These are phyloP conservation scores for Nicotiana benthamiana DNA, from an alignment of 257 asterid species.

Conservation along the genomic window DNA sequence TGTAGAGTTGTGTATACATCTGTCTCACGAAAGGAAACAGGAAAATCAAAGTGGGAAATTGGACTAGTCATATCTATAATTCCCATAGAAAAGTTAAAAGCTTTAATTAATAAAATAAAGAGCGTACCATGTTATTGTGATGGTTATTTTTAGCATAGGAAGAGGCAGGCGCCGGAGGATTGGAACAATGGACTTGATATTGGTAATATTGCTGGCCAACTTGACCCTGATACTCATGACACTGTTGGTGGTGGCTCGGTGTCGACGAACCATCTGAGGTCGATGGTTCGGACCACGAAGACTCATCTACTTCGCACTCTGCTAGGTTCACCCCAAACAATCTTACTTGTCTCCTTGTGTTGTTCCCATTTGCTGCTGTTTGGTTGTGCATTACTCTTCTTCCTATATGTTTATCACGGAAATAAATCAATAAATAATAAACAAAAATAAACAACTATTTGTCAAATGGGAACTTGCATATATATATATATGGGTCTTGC, in stretches of 20 bases:
- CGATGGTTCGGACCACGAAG: slow-evolving; percentile 26
- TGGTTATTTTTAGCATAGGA: slow-evolving; percentile 10
- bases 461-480: background rate
- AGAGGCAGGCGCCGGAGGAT: background rate
- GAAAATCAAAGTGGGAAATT: slow-evolving; percentile 59
- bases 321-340: slow-evolving; percentile 75
- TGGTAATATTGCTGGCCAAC: slow-evolving; percentile 17
- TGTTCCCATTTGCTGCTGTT: slow-evolving; percentile 32
- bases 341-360: slow-evolving; percentile 54
- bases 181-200: slow-evolving; percentile 21
- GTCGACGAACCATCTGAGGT: slow-evolving; percentile 45
- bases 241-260: slow-evolving; percentile 21
- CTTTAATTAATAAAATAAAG: background rate
- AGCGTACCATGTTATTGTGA: slow-evolving; percentile 58
- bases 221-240: slow-evolving; percentile 12
- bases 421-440: background rate
- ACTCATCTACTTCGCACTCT: slow-evolving; percentile 51
- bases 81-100: background rate
- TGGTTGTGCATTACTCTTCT: slow-evolving; percentile 1
- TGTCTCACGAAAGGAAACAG: slow-evolving; percentile 69
- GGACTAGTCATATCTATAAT: slow-evolving; percentile 13
- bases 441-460: background rate
- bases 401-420: background rate
- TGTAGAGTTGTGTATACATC: background rate
- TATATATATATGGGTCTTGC: too few relatives aligned